Percentiles rank a stretch among this genome's conserved stretches.
Evolutionary conservation across 495 filamentous ascomycete species (phyloP).

Genomic region (Aspergillus taichungensis): DNA sequence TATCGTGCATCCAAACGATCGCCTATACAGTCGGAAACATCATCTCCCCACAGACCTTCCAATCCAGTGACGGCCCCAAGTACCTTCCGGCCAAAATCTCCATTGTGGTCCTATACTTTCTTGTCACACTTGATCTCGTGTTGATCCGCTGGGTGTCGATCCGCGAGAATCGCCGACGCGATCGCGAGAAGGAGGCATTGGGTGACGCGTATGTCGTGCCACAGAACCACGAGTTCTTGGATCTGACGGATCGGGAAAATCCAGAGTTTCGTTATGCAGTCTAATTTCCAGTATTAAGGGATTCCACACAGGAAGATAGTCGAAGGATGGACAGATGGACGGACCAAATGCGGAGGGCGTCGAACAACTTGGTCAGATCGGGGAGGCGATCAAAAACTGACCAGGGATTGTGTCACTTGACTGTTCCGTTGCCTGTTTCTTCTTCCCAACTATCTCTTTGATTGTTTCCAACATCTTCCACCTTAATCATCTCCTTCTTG

Average conservation of each 20-base stretch:
- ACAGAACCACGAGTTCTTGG: conserved; percentile 48
- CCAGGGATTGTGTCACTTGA: too few species aligned
- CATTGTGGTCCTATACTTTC: conserved; percentile 46
- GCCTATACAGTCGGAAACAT: conserved; percentile 50
- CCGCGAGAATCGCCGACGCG: conserved; percentile 37
- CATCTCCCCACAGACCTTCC: conserved; percentile 41
- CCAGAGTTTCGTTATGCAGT: conserved; percentile 15
- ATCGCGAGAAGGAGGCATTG: conserved; percentile 35
- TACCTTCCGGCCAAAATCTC: conserved; percentile 55
- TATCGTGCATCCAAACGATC: conserved; percentile 51
- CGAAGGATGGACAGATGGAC: not conserved
- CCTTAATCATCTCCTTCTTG: too few species aligned
- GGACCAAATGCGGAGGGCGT: not conserved
- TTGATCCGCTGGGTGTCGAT: conserved; percentile 48
- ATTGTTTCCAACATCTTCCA: too few species aligned
- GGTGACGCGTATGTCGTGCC: conserved; percentile 45
- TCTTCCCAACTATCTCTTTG: too few species aligned
- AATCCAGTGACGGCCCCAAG: conserved; percentile 37
- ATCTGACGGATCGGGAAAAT: conserved; percentile 38
- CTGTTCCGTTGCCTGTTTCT: too few species aligned
- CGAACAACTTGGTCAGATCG: too few species aligned
- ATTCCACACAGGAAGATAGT: not conserved
- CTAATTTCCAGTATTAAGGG: not conserved
- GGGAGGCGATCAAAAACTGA: too few species aligned
- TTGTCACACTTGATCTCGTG: conserved; percentile 27